Percentiles rank a stretch among this genome's conserved stretches.
Conservation (phyloP, 805 yeast genomes). For the Pichia californica region DNA sequence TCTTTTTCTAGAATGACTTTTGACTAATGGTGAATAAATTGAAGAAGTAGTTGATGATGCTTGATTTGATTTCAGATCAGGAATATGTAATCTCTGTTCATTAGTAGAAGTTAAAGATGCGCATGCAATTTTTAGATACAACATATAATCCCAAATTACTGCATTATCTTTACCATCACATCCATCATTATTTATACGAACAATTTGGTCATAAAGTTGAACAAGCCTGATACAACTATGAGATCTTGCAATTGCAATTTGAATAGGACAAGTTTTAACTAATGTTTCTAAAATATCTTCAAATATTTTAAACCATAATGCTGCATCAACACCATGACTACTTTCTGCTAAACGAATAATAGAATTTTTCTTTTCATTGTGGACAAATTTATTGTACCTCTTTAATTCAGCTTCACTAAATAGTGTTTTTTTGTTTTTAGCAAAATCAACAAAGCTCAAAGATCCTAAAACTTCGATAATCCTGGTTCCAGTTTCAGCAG, state of each 20-base stretch:
- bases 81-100: constrained; percentile 70
- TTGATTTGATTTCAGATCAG: constrained; percentile 13
- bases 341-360: constrained; percentile 80
- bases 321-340: constrained; percentile 91
- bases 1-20: constrained; percentile 65
- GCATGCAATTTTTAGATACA: constrained; percentile 86
- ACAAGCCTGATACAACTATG: constrained; percentile 85
- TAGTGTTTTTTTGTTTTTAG: constrained; percentile 44
- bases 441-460: constrained; percentile 58
- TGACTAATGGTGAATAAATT: constrained; percentile 38
- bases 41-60: constrained; percentile 14
- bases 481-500: constrained; percentile 72
- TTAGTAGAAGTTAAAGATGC: constrained; percentile 84
- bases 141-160: constrained; percentile 39
- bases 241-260: constrained; percentile 88
- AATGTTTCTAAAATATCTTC: constrained; percentile 68
- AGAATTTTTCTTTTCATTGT: constrained; percentile 54
- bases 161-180: constrained; percentile 20
- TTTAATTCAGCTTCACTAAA: constrained; percentile 73
- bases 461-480: constrained; percentile 70
- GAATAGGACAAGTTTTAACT: constrained; percentile 80
- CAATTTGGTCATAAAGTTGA: constrained; percentile 69
- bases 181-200: constrained; percentile 44
- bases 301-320: constrained; percentile 88
- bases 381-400: constrained; percentile 56